Evolutionary conservation across 2,329 filamentous ascomycete species (phyloP).

Genomic region (Sporothrix protearum): DNA sequence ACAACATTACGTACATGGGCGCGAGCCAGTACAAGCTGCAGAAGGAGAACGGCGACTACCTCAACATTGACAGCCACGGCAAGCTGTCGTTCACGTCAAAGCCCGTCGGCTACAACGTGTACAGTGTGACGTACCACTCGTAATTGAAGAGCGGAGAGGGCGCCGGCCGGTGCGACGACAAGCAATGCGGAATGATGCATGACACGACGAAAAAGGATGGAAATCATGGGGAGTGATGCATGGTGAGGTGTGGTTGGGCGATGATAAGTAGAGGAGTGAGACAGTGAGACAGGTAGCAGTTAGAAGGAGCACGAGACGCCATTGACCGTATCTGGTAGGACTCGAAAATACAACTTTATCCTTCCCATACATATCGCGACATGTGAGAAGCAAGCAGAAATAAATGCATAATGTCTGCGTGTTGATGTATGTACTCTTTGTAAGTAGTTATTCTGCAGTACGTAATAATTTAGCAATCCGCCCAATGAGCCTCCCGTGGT

Average conservation of each 20-base stretch:
- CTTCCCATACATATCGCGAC: not conserved
- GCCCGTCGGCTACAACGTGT: conserved; percentile 29
- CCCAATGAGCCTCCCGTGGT: not conserved
- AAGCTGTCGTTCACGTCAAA: conserved; percentile 25
- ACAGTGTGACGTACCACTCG: conserved; percentile 31
- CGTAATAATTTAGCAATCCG: not conserved
- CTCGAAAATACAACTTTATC: not conserved
- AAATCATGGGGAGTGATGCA: not conserved
- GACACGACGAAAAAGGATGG: not conserved
- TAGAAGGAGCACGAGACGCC: not conserved
- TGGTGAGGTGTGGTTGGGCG: not conserved
- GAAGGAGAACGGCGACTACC: conserved; percentile 32
- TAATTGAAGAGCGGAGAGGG: not conserved
- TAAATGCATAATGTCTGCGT: no score
- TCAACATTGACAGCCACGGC: conserved; percentile 28
- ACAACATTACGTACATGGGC: conserved; percentile 31
- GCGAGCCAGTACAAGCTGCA: conserved; percentile 30
- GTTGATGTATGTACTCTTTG: not conserved
- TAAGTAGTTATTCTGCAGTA: not conserved
- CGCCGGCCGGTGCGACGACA: not conserved
- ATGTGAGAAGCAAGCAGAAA: no score
- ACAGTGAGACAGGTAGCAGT: not conserved
- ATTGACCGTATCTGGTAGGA: not conserved
- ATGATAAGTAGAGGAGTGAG: not conserved
- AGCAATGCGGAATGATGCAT: not conserved